Percentiles rank a stretch among this genome's conserved stretches.
Conservation (phyloP, 1,284 basidiomycete genomes). For the Ganoderma lucidum region DNA sequence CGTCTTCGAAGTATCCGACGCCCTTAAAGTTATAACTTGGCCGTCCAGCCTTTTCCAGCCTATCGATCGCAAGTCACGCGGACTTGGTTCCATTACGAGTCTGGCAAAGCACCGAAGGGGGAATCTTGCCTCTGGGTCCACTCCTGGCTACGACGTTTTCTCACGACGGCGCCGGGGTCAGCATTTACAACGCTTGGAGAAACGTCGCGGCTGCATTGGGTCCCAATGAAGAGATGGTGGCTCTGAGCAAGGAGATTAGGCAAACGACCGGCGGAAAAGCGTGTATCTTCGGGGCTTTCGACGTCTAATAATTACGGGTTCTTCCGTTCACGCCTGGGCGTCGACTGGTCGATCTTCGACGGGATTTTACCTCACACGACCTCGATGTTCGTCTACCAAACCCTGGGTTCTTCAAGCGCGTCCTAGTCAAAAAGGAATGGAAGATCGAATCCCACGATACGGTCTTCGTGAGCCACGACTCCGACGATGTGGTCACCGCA, state of each 20-base stretch:
- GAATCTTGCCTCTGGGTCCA: constrained; percentile 43
- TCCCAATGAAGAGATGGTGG: constrained; percentile 51
- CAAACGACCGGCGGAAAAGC: constrained; percentile 40
- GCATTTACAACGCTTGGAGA: constrained; percentile 50
- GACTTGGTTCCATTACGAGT: constrained; percentile 42
- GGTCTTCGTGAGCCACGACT: constrained; percentile 61
- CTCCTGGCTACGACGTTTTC: constrained; percentile 48
- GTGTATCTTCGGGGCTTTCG: constrained; percentile 60
- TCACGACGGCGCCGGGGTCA: constrained; percentile 39
- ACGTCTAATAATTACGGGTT: constrained; percentile 58
- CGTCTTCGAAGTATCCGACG: constrained; percentile 63
- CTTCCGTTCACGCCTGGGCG: constrained; percentile 47
- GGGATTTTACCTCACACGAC: constrained; percentile 55
- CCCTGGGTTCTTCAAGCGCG: constrained; percentile 56
- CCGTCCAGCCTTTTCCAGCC: constrained; percentile 53
- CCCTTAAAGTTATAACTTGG: constrained; percentile 55
- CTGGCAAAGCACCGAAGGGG: constrained; percentile 50
- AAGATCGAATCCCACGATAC: constrained; percentile 47
- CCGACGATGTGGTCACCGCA: constrained; percentile 60
- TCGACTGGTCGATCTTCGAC: constrained; percentile 60
- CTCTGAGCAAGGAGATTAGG: constrained; percentile 55
- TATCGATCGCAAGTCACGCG: constrained; percentile 51
- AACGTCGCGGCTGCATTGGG: constrained; percentile 52
- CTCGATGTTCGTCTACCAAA: constrained; percentile 60
- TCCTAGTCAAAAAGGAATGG: constrained; percentile 44